phyloP scores from a whole-genome alignment of 179 eudicot species.

The Spergularia azorica region DNA sequence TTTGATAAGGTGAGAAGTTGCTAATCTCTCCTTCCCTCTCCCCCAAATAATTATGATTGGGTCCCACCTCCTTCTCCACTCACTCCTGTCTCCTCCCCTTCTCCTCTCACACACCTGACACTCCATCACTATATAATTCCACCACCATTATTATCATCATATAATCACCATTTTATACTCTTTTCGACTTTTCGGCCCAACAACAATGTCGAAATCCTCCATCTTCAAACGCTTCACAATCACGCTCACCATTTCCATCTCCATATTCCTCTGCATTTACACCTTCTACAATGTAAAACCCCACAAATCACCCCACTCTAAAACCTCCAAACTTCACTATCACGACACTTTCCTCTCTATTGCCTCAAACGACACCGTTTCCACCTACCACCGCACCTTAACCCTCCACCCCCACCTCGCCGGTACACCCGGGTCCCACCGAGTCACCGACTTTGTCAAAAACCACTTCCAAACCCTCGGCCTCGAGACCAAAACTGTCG shows the following conservation, averaged over 20 bases:
- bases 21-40: neutral
- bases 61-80: neutral
- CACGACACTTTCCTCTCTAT: constrained; percentile 51
- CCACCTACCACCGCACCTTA: constrained; percentile 64
- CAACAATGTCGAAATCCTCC: constrained; percentile 30
- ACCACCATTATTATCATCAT: neutral
- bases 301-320: neutral
- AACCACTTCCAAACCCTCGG: constrained; percentile 46
- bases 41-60: neutral
- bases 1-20: neutral
- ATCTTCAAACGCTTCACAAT: constrained; percentile 19
- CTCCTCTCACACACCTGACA: neutral
- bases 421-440: constrained; percentile 49
- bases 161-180: neutral
- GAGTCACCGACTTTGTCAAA: constrained; percentile 45
- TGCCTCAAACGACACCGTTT: constrained; percentile 62
- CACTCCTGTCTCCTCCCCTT: neutral
- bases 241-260: constrained; percentile 28
- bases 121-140: too few relatives aligned
- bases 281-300: constrained; percentile 31
- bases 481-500: constrained; percentile 38
- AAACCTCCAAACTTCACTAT: constrained; percentile 23
- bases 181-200: neutral
- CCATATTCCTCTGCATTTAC: constrained; percentile 39
- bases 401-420: constrained; percentile 86